Conservation (phyloP, 306 rosid genomes). For the Cucurbita pepo region DNA sequence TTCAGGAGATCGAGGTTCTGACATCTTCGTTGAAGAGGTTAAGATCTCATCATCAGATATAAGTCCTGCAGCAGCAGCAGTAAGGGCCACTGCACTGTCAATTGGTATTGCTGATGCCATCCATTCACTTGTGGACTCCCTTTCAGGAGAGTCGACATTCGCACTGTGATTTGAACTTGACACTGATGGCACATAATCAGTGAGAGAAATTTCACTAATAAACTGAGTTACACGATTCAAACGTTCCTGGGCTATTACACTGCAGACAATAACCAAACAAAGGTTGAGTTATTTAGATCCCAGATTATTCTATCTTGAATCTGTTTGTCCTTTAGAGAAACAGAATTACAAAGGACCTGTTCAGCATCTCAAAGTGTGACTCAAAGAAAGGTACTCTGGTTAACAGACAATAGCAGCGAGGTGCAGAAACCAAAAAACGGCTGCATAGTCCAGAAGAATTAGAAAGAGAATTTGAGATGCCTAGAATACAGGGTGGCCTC, state of each 20-base stretch:
- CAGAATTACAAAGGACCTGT: slow-evolving; percentile 39
- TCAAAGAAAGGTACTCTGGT: slow-evolving; percentile 84
- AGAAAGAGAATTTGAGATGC: slow-evolving; percentile 40
- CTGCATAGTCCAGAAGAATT: slow-evolving; percentile 35
- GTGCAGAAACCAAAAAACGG: slow-evolving; percentile 90
- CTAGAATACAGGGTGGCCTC: slow-evolving; percentile 74
- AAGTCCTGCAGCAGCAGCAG: slow-evolving; percentile 82
- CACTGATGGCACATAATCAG: slow-evolving; percentile 28
- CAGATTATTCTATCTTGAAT: background rate
- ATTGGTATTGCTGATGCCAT: slow-evolving; percentile 75
- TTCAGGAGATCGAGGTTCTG: slow-evolving; percentile 56
- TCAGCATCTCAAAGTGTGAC: slow-evolving; percentile 81
- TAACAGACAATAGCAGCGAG: slow-evolving; percentile 89
- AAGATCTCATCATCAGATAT: slow-evolving; percentile 39
- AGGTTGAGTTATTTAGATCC: background rate
- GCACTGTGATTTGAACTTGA: slow-evolving; percentile 34
- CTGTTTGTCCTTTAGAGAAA: background rate
- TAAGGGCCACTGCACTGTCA: slow-evolving; percentile 41
- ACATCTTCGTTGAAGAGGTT: slow-evolving; percentile 27
- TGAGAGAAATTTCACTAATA: slow-evolving; percentile 36
- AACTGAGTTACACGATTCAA: slow-evolving; percentile 75
- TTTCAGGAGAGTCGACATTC: slow-evolving; percentile 26
- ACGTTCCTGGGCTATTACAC: slow-evolving; percentile 94
- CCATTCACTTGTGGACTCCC: slow-evolving; percentile 41
- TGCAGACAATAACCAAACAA: slow-evolving; percentile 44